A percentile compares a stretch with the other conserved stretches of the same genome.
Evolutionary conservation across 2,329 filamentous ascomycete species (phyloP).

Genomic region (Thermothelomyces thermophilus): DNA sequence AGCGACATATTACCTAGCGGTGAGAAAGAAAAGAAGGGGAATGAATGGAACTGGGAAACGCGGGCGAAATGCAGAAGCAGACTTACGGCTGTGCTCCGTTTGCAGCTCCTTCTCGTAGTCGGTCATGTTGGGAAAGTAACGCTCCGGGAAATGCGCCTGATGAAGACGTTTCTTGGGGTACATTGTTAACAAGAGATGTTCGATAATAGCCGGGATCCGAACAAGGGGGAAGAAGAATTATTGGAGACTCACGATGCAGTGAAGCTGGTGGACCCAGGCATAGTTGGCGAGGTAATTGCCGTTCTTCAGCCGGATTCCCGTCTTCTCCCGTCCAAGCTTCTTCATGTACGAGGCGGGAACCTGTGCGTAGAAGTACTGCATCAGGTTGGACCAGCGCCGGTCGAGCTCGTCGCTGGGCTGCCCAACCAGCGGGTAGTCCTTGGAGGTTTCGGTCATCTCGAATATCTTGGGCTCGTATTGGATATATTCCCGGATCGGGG

Average conservation of each 20-base stretch:
- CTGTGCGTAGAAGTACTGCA: slow-evolving; percentile 1
- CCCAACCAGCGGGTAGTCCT: background rate
- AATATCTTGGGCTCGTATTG: background rate
- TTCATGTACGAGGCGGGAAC: background rate
- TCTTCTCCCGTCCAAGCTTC: slow-evolving; percentile 1
- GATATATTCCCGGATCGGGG: background rate
- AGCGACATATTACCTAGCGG: too few relatives aligned
- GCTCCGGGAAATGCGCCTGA: background rate
- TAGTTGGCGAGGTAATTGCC: slow-evolving; percentile 1
- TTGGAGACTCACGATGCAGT: background rate
- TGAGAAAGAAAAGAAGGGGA: too few relatives aligned
- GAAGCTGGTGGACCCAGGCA: background rate
- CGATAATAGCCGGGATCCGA: background rate
- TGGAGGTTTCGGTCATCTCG: background rate
- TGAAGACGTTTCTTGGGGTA: background rate
- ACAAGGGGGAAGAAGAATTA: background rate
- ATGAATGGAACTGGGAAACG: too few relatives aligned
- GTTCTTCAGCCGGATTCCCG: background rate
- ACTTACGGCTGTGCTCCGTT: background rate
- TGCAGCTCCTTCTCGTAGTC: background rate
- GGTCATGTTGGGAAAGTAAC: slow-evolving; percentile 1
- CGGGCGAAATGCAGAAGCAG: too few relatives aligned
- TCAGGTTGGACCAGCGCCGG: background rate
- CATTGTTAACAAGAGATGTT: background rate
- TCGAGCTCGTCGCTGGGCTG: background rate